Conservation (phyloP, 2,329 filamentous ascomycete species). For the Conoideocrella luteorostrata region DNA sequence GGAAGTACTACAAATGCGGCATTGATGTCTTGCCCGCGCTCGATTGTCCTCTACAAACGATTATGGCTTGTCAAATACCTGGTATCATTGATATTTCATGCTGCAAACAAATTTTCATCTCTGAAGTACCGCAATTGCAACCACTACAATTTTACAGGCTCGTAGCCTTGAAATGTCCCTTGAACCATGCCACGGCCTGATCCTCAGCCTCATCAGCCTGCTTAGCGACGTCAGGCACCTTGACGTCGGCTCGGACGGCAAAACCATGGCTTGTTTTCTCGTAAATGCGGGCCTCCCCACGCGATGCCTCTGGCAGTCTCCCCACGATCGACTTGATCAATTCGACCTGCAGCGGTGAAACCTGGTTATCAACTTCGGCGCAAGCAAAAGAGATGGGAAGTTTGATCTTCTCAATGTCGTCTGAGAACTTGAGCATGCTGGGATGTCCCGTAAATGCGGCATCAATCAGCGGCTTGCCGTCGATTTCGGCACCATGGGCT, state of each 20-base stretch:
- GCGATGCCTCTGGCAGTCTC: constrained; percentile 23
- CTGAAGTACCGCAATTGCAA: too few relatives aligned
- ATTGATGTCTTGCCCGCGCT: too few relatives aligned
- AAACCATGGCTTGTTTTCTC: constrained; percentile 36
- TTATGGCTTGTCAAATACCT: too few relatives aligned
- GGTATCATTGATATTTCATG: too few relatives aligned
- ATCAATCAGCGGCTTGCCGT: constrained; percentile 37
- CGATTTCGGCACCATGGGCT: constrained; percentile 27
- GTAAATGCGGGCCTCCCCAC: constrained; percentile 32
- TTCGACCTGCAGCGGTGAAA: constrained; percentile 25
- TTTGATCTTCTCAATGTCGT: constrained; percentile 38
- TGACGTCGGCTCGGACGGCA: constrained; percentile 26
- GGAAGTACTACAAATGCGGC: too few relatives aligned
- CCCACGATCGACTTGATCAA: constrained; percentile 28
- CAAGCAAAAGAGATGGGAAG: constrained; percentile 41
- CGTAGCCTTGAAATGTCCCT: constrained; percentile 14
- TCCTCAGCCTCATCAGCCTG: constrained; percentile 25
- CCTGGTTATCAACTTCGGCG: constrained; percentile 36
- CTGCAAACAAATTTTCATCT: too few relatives aligned
- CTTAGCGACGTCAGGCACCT: constrained; percentile 16
- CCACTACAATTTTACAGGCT: too few relatives aligned
- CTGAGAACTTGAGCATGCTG: constrained; percentile 38
- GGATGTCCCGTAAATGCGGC: constrained; percentile 49
- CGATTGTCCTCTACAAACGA: too few relatives aligned
- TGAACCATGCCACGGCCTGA: constrained; percentile 29